phyloP scores from a whole-genome alignment of 495 filamentous ascomycete species.

The Talaromyces nanjingensis region DNA sequence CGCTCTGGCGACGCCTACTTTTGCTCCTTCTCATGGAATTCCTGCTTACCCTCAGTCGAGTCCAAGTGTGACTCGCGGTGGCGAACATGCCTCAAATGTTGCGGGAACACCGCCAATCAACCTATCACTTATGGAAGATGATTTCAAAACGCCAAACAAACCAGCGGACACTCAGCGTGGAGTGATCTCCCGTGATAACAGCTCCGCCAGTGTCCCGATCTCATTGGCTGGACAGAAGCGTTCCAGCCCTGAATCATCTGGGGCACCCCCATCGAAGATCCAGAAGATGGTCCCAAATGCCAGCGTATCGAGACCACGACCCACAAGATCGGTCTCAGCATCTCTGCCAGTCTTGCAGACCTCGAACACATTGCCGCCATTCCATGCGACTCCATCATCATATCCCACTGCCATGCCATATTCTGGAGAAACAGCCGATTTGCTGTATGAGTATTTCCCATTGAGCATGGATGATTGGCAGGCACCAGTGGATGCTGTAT shows the following conservation, averaged over 20 bases:
- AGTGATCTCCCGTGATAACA: slow-evolving; percentile 12
- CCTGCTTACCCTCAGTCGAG: slow-evolving; percentile 45
- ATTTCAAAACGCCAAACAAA: slow-evolving; percentile 33
- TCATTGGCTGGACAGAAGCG: slow-evolving; percentile 6
- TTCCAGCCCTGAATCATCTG: slow-evolving; percentile 27
- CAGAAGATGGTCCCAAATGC: slow-evolving; percentile 24
- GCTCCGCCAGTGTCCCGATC: slow-evolving; percentile 16
- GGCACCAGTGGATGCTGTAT: slow-evolving; percentile 84
- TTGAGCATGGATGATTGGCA: slow-evolving; percentile 87
- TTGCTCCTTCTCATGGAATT: slow-evolving; percentile 14
- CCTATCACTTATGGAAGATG: slow-evolving; percentile 70
- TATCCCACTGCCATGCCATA: slow-evolving; percentile 38
- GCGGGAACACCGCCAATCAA: slow-evolving; percentile 50
- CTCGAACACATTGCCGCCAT: slow-evolving; percentile 24
- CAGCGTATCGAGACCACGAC: slow-evolving; percentile 28
- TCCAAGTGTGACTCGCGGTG: slow-evolving; percentile 39
- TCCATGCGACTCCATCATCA: slow-evolving; percentile 23
- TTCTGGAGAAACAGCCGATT: slow-evolving; percentile 68
- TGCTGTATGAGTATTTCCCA: slow-evolving; percentile 88
- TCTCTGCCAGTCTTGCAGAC: slow-evolving; percentile 29
- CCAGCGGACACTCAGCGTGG: slow-evolving; percentile 12
- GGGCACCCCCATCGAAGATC: slow-evolving; percentile 35
- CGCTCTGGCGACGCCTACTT: slow-evolving; percentile 30
- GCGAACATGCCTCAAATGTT: slow-evolving; percentile 23
- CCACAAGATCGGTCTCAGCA: slow-evolving; percentile 19